These are phyloP conservation scores for Trichoderma hamatum DNA, from an alignment of 2,329 filamentous ascomycete genomes.

Conservation along the genomic window DNA sequence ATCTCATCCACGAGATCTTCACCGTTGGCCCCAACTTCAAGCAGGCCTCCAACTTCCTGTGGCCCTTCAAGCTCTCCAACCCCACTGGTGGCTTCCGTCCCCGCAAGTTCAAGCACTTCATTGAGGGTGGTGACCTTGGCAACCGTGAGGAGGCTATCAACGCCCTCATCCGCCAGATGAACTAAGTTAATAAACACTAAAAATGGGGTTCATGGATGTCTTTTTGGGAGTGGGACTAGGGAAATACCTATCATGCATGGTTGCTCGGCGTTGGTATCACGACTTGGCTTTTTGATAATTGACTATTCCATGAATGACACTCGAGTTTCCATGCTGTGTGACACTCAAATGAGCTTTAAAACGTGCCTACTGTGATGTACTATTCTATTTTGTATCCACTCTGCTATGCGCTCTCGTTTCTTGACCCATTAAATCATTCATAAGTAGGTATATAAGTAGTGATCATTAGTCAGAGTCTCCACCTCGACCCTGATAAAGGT, in stretches of 20 bases:
- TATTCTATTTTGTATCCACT: neutral
- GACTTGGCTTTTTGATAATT: conserved; percentile 43
- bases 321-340: conserved; percentile 40
- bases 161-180: conserved; percentile 95
- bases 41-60: conserved; percentile 98
- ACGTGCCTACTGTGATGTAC: neutral
- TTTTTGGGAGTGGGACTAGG: conserved; percentile 36
- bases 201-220: conserved; percentile 31
- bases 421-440: neutral
- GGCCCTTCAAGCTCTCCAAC: conserved; percentile 99
- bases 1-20: conserved; percentile 98
- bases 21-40: conserved; percentile 99
- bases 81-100: conserved; percentile 94
- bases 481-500: neutral
- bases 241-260: conserved; percentile 41
- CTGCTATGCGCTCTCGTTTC: neutral
- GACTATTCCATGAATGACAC: conserved; percentile 48
- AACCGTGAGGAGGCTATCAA: conserved; percentile 99
- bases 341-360: conserved; percentile 2
- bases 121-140: conserved; percentile 97
- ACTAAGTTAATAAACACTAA: conserved; percentile 59
- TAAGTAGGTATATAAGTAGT: neutral
- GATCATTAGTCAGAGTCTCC: conserved; percentile 4
- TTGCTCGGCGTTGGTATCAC: conserved; percentile 48
- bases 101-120: conserved; percentile 99